Evolutionary conservation across 208 protist genomes (phyloP).

Genomic region (Chromosphaera perkinsii): DNA sequence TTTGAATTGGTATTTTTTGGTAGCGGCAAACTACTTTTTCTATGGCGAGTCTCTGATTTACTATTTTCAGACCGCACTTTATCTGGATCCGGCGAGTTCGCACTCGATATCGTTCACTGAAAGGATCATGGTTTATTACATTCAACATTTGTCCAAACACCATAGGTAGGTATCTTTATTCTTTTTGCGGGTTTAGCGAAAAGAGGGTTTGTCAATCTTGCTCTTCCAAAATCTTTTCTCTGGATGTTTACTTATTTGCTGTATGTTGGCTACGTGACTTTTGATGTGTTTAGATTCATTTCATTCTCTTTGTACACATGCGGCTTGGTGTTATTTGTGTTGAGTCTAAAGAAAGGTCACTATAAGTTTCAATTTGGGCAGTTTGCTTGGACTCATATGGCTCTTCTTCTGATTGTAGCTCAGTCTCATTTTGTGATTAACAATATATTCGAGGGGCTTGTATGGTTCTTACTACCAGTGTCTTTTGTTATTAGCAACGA

Average conservation of each 20-base stretch:
- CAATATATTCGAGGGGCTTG: conserved; percentile 56
- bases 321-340: conserved; percentile 47
- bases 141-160: too few relatives aligned
- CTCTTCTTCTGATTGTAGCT: conserved; percentile 49
- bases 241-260: not conserved
- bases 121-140: too few relatives aligned
- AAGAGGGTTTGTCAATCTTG: too few relatives aligned
- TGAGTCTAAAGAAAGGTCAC: conserved; percentile 47
- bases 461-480: conserved; percentile 51
- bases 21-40: conserved; percentile 37
- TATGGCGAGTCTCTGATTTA: conserved; percentile 28
- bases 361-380: conserved; percentile 58
- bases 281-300: conserved; percentile 13
- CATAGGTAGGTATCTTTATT: too few relatives aligned
- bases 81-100: too few relatives aligned
- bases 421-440: conserved; percentile 39
- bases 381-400: conserved; percentile 59
- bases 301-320: conserved; percentile 22
- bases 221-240: too few relatives aligned
- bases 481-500: conserved; percentile 55
- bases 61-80: too few relatives aligned
- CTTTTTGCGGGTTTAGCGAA: too few relatives aligned
- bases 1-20: conserved; percentile 35
- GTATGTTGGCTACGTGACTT: not conserved
- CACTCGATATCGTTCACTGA: too few relatives aligned